phyloP scores from a whole-genome alignment of 345 rosid species.

The Brassica rapa region DNA sequence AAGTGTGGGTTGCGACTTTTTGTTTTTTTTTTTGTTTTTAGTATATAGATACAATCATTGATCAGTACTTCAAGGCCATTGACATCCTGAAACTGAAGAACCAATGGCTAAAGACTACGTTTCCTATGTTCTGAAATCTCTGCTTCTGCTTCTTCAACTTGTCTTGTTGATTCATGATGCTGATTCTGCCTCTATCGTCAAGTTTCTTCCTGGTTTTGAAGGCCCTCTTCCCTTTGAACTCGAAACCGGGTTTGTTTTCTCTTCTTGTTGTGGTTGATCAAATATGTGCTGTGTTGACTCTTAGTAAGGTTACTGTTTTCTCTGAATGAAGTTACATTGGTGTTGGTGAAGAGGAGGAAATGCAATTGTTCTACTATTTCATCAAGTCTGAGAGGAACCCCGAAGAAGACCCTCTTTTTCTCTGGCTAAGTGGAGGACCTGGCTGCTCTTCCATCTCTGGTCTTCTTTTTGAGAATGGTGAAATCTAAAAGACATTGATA shows the following conservation, averaged over 20 bases:
- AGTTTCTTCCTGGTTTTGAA: background rate
- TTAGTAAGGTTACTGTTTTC: too few relatives aligned
- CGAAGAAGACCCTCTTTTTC: background rate
- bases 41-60: background rate
- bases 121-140: constrained; percentile 13
- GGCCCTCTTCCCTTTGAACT: background rate
- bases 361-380: background rate
- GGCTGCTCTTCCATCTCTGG: background rate
- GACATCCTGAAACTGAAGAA: too few relatives aligned
- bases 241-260: background rate
- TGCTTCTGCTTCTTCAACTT: constrained; percentile 3
- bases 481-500: background rate
- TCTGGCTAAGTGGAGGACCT: background rate
- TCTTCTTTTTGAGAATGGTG: background rate
- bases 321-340: background rate
- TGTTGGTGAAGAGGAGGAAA: background rate
- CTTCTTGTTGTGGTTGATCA: background rate
- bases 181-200: background rate
- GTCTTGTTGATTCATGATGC: constrained; percentile 7
- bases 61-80: too few relatives aligned
- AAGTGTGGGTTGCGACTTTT: too few relatives aligned
- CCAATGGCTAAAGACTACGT: background rate
- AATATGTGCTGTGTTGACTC: background rate
- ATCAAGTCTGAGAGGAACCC: background rate
- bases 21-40: too few relatives aligned